Percentiles rank a stretch among this genome's conserved stretches.
Conservation (phyloP, 1,284 basidiomycete species). For the Coniferiporia sulphurascens region DNA sequence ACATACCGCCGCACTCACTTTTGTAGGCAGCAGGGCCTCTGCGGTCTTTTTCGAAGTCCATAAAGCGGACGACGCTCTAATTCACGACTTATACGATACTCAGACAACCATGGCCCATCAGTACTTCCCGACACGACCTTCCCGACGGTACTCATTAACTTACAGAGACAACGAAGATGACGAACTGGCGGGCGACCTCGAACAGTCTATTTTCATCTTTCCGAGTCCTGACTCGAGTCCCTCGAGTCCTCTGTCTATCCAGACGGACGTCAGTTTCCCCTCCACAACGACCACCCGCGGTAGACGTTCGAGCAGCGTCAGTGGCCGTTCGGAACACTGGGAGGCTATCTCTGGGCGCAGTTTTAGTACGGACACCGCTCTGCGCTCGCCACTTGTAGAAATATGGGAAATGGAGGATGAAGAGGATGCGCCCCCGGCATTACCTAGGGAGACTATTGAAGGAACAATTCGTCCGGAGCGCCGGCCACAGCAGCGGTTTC, state of each 20-base stretch:
- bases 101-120: neutral
- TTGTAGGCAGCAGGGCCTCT: no score
- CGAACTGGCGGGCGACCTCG: constrained; percentile 17
- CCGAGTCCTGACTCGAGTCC: constrained; percentile 26
- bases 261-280: constrained; percentile 17
- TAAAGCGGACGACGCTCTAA: no score
- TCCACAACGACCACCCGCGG: neutral
- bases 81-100: no score
- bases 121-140: constrained; percentile 2
- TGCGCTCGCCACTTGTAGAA: constrained; percentile 22
- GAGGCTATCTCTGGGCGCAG: constrained; percentile 8
- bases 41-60: no score
- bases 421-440: constrained; percentile 1
- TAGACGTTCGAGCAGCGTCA: neutral
- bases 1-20: no score
- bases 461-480: constrained; percentile 21
- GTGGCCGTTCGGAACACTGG: constrained; percentile 3
- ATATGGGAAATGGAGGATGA: constrained; percentile 27
- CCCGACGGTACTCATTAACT: neutral
- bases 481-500: constrained; percentile 10
- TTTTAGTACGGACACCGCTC: constrained; percentile 11
- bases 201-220: constrained; percentile 33
- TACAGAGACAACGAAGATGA: constrained; percentile 2
- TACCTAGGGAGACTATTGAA: constrained; percentile 26
- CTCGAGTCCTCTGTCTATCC: constrained; percentile 26